A percentile compares a stretch with the other conserved stretches of the same genome.
Evolutionary conservation across 768 basidiomycete genomes (phyloP).

Genomic region (Mycena venus): DNA sequence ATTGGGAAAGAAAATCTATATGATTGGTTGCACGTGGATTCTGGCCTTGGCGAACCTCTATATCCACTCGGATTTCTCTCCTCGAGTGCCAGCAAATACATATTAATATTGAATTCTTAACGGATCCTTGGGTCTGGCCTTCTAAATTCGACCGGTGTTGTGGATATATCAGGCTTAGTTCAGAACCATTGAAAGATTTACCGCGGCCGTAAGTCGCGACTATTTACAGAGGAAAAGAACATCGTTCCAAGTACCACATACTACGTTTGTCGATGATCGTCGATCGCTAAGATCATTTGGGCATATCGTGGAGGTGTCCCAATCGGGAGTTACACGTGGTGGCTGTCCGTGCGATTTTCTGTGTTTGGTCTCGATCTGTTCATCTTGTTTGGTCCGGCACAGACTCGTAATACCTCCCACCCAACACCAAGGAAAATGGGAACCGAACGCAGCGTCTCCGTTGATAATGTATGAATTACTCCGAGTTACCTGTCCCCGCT

Average conservation of each 20-base stretch:
- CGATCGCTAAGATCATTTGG: too few species aligned
- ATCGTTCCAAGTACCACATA: too few species aligned
- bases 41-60: not conserved
- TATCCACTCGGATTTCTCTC: not conserved
- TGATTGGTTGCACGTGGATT: not conserved
- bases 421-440: constrained; percentile 15
- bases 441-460: constrained; percentile 76
- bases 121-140: not conserved
- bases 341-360: not conserved
- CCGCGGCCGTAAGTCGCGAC: too few species aligned
- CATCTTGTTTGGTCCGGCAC: too few species aligned
- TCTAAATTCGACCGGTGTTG: not conserved
- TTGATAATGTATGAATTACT: constrained; percentile 63
- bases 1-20: not conserved
- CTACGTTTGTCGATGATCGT: too few species aligned
- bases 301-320: too few species aligned
- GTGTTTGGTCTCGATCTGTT: too few species aligned
- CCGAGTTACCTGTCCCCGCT: not conserved
- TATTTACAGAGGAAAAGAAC: too few species aligned
- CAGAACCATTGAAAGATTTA: not conserved
- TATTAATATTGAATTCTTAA: not conserved
- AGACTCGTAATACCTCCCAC: constrained; percentile 9
- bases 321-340: too few species aligned
- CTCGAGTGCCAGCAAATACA: not conserved
- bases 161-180: not conserved